Percentiles rank a stretch among this genome's conserved stretches.
Conservation (phyloP, 2,329 filamentous ascomycete species). For the Aspergillus ochraceoroseus region DNA sequence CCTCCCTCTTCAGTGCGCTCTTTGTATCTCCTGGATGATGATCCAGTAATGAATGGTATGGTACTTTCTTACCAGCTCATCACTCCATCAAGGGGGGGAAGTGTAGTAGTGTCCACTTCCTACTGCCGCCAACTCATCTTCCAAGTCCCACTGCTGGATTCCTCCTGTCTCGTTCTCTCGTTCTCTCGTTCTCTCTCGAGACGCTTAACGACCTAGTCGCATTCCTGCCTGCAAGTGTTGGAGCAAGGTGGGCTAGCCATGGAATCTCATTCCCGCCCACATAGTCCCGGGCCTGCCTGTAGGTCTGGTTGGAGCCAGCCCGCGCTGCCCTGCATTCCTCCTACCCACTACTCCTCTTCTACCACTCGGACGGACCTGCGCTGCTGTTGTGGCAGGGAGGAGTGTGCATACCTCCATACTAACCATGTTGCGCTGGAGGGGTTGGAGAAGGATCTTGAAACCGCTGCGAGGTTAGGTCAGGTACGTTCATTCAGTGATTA, state of each 20-base stretch:
- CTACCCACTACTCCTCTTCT: slow-evolving; percentile 28
- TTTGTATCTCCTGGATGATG: too few relatives aligned
- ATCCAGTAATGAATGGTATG: slow-evolving; percentile 18
- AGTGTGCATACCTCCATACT: slow-evolving; percentile 75
- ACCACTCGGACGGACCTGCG: slow-evolving; percentile 28
- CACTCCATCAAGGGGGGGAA: slow-evolving; percentile 27
- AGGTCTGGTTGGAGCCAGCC: slow-evolving; percentile 10
- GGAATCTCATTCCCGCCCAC: slow-evolving; percentile 27
- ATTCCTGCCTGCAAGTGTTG: too few relatives aligned
- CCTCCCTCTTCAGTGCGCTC: too few relatives aligned
- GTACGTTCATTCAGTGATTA: slow-evolving; percentile 53
- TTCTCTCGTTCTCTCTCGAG: background rate
- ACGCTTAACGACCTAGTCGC: background rate
- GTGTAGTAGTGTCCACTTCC: slow-evolving; percentile 11
- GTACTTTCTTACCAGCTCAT: slow-evolving; percentile 12
- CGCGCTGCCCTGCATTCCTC: slow-evolving; percentile 31
- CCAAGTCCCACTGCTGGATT: slow-evolving; percentile 4
- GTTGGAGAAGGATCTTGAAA: slow-evolving; percentile 81
- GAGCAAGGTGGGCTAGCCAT: slow-evolving; percentile 23
- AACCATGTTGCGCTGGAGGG: slow-evolving; percentile 72
- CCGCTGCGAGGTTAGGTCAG: slow-evolving; percentile 83
- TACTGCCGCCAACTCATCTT: slow-evolving; percentile 27
- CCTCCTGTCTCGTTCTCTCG: background rate
- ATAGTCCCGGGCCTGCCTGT: slow-evolving; percentile 22
- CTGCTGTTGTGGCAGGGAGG: slow-evolving; percentile 80